A percentile compares a stretch with the other conserved stretches of the same genome.
Evolutionary conservation across 345 rosid species (phyloP).

Genomic region (Mallotus nudiflorus): DNA sequence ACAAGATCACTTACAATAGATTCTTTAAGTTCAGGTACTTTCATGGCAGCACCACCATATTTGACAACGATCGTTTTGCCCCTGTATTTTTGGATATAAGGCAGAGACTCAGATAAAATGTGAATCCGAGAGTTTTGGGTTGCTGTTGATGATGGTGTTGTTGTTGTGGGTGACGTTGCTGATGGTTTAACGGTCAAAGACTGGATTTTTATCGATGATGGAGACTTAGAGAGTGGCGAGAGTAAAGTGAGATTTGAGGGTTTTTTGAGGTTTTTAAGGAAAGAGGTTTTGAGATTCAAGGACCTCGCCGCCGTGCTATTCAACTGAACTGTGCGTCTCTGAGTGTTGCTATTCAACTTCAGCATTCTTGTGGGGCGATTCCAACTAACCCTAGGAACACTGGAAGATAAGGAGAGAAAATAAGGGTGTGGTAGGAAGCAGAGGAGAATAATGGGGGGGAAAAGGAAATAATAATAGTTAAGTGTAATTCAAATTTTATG

Average conservation of each 20-base stretch:
- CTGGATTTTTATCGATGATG: too few relatives aligned
- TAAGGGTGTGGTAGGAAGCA: too few relatives aligned
- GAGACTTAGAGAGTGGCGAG: background rate
- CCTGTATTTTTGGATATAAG: slow-evolving; percentile 85
- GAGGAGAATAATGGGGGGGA: too few relatives aligned
- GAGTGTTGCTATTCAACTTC: background rate
- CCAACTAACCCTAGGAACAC: too few relatives aligned
- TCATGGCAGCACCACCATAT: slow-evolving; percentile 98
- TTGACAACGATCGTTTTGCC: slow-evolving; percentile 92
- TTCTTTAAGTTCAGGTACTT: slow-evolving; percentile 60
- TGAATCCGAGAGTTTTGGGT: slow-evolving; percentile 55
- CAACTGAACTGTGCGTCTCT: too few relatives aligned
- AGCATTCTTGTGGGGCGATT: background rate
- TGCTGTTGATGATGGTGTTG: background rate
- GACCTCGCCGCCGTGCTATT: background rate
- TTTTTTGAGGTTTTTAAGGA: background rate
- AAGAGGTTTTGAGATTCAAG: slow-evolving; percentile 2
- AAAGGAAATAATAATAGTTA: too few relatives aligned
- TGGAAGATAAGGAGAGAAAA: too few relatives aligned
- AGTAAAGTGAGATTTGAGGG: background rate
- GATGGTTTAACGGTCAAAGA: slow-evolving; percentile 17
- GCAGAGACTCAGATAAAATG: slow-evolving; percentile 84
- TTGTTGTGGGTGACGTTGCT: background rate
- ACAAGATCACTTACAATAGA: slow-evolving; percentile 77
- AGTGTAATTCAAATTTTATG: too few relatives aligned